Conservation (phyloP, 768 basidiomycete genomes). For the Rhodosporidiobolus sp. region DNA sequence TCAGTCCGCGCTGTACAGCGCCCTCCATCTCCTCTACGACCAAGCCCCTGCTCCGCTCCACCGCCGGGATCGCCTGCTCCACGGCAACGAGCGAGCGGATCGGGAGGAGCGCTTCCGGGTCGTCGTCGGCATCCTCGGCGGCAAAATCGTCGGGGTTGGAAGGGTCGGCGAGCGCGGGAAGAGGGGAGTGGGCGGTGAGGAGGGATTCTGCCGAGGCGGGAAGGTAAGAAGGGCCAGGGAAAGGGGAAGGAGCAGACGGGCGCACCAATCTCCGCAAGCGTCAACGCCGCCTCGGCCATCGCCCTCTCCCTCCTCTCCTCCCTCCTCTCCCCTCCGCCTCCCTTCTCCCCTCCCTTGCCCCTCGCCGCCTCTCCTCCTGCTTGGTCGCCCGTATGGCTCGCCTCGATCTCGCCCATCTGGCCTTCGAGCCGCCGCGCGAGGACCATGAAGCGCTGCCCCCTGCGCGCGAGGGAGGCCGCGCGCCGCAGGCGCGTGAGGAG, state of each 20-base stretch:
- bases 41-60: conserved; percentile 66
- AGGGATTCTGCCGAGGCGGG: background rate
- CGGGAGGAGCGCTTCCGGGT: conserved; percentile 52
- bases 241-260: background rate
- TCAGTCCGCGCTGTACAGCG: conserved; percentile 78
- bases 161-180: background rate
- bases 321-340: conserved; percentile 58
- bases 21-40: conserved; percentile 84
- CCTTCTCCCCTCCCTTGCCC: background rate
- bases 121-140: conserved; percentile 12
- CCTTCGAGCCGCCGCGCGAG: conserved; percentile 75
- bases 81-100: conserved; percentile 73
- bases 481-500: conserved; percentile 75
- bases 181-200: background rate
- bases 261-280: conserved; percentile 71
- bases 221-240: too few relatives aligned
- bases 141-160: conserved; percentile 8
- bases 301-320: conserved; percentile 68
- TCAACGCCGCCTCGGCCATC: conserved; percentile 90
- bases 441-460: conserved; percentile 78
- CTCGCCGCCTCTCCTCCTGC: background rate
- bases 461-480: conserved; percentile 76
- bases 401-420: conserved; percentile 73
- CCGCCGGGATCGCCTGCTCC: conserved; percentile 63
- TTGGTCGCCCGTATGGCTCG: background rate